A percentile compares a stretch with the other conserved stretches of the same genome.
Evolutionary conservation across 805 yeast species (phyloP).

Genomic region (Spathaspora hagerdaliae): DNA sequence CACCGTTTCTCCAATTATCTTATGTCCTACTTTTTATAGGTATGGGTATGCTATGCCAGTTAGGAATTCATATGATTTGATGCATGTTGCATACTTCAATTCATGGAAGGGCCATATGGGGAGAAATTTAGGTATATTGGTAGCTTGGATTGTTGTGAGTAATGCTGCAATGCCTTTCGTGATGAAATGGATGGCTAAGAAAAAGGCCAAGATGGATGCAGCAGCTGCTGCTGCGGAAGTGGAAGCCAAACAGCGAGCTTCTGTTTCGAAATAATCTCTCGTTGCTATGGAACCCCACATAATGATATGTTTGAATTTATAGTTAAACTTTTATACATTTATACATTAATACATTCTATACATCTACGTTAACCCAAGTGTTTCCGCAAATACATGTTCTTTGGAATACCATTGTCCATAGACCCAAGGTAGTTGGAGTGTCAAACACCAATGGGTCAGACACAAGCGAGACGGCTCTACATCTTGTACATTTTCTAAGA

Average conservation of each 20-base stretch:
- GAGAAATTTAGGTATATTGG: slow-evolving; percentile 25
- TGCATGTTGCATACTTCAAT: slow-evolving; percentile 29
- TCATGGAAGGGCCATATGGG: slow-evolving; percentile 33
- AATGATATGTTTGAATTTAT: no score
- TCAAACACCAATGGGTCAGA: slow-evolving; percentile 38
- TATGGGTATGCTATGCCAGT: slow-evolving; percentile 29
- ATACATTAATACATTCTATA: not conserved
- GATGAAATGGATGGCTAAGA: slow-evolving; percentile 18
- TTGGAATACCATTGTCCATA: slow-evolving; percentile 66
- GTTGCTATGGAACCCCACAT: no score
- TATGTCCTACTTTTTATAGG: slow-evolving; percentile 24
- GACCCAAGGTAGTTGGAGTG: slow-evolving; percentile 24
- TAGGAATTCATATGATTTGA: slow-evolving; percentile 22
- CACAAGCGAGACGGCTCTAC: slow-evolving; percentile 39
- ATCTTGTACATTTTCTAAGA: slow-evolving; percentile 37
- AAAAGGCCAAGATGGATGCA: slow-evolving; percentile 9
- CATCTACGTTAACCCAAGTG: slow-evolving; percentile 51
- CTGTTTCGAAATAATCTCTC: no score
- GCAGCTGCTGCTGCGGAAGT: slow-evolving; percentile 4
- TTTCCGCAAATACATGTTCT: slow-evolving; percentile 78
- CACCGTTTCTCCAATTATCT: slow-evolving; percentile 22
- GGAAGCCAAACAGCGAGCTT: slow-evolving; percentile 4
- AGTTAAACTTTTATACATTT: not conserved
- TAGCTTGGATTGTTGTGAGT: slow-evolving; percentile 27
- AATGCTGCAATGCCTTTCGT: slow-evolving; percentile 23